Conservation (phyloP, 805 yeast genomes). For the Gaillardinia entomophila region DNA sequence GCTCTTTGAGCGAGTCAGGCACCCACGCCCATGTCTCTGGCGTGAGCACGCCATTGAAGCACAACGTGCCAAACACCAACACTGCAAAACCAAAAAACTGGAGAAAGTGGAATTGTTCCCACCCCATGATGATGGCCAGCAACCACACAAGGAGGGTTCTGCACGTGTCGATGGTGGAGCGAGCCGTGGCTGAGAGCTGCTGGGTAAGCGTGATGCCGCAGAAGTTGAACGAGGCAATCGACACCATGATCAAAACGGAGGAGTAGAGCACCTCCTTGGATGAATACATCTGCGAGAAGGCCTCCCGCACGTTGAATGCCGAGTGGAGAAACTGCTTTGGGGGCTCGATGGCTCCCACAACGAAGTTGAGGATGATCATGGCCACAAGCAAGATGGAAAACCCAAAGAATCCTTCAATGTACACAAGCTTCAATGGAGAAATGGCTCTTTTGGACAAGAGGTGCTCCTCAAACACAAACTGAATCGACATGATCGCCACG, state of each 20-base stretch:
- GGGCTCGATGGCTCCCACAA: conserved; percentile 28
- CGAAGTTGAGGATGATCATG: conserved; percentile 40
- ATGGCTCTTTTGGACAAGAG: conserved; percentile 48
- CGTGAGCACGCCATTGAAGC: conserved; percentile 65
- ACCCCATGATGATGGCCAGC: conserved; percentile 61
- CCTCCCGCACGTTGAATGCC: conserved; percentile 49
- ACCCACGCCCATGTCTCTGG: conserved; percentile 43
- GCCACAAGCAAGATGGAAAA: conserved; percentile 35
- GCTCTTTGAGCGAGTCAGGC: conserved; percentile 39
- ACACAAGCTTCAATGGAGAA: conserved; percentile 61
- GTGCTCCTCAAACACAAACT: conserved; percentile 74
- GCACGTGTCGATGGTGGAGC: conserved; percentile 75
- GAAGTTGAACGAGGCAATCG: conserved; percentile 66
- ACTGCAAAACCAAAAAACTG: conserved; percentile 61
- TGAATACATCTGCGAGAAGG: conserved; percentile 44
- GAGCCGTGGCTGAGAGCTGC: conserved; percentile 63
- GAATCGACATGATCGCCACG: conserved; percentile 65
- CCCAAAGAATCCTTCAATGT: conserved; percentile 72
- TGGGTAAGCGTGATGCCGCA: conserved; percentile 68
- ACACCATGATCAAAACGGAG: conserved; percentile 62
- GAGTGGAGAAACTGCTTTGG: conserved; percentile 37
- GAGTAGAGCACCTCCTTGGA: conserved; percentile 41
- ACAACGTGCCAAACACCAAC: conserved; percentile 65
- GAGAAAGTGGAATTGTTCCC: conserved; percentile 63
- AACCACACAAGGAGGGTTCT: conserved; percentile 74